Evolutionary conservation across 2,329 filamentous ascomycete genomes (phyloP).

Genomic region (Bipolaris sorokiniana): DNA sequence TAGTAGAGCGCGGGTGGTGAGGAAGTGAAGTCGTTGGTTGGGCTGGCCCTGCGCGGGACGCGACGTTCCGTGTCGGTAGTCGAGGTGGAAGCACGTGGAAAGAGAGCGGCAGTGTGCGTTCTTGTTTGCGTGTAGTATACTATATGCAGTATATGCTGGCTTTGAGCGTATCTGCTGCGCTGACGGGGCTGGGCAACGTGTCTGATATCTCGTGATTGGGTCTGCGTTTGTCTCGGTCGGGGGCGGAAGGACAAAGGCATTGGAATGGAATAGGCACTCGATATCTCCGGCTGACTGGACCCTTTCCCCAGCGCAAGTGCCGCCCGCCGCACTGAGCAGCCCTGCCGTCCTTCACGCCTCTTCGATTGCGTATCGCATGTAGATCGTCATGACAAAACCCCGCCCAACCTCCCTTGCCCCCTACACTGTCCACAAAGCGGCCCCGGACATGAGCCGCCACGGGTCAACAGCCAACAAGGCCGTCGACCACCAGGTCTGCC

Average conservation of each 20-base stretch:
- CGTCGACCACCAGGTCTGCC: conserved; percentile 4
- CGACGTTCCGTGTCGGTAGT: conserved; percentile 11
- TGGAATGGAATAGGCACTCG: neutral
- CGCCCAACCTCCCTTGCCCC: conserved; percentile 1
- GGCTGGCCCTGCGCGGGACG: conserved; percentile 9
- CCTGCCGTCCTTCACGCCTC: conserved; percentile 6
- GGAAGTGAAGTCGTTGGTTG: conserved; percentile 2
- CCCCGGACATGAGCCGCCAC: conserved; percentile 15
- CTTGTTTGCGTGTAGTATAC: neutral
- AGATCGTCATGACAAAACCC: conserved; percentile 14
- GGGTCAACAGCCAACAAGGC: conserved; percentile 7
- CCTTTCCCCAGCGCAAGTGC: conserved; percentile 20
- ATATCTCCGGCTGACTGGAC: conserved; percentile 24
- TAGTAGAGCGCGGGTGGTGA: conserved; percentile 14
- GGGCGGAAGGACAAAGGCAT: neutral
- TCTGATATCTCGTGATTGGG: conserved; percentile 3
- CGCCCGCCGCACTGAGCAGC: conserved; percentile 9
- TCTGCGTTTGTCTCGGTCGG: neutral
- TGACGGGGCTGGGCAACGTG: conserved; percentile 1
- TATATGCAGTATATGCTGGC: too few relatives aligned
- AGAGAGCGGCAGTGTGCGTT: neutral
- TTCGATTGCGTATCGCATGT: conserved; percentile 10
- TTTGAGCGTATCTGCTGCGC: neutral
- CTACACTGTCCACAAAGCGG: conserved; percentile 1
- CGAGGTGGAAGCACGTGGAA: neutral